These are phyloP conservation scores for Raphanus hybrid DNA, from an alignment of 441 rosid species.

Conservation along the genomic window DNA sequence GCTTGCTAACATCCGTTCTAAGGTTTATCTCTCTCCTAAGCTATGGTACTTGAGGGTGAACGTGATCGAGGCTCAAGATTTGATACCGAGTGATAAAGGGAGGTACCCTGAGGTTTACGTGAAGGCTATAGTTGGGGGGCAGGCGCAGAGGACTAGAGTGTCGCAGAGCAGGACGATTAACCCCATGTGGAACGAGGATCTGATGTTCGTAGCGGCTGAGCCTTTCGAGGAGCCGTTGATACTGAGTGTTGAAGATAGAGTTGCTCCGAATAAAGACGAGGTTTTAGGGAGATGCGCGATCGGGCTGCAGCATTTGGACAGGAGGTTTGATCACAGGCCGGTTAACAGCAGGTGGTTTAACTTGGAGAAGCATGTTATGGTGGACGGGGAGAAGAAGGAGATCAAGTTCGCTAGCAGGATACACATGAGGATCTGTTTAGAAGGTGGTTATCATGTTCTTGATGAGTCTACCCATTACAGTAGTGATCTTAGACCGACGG, in stretches of 20 bases:
- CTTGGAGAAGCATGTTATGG: constrained; percentile 75
- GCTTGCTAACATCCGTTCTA: constrained; percentile 84
- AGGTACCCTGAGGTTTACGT: constrained; percentile 87
- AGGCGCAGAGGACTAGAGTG: constrained; percentile 66
- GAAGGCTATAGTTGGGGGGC: constrained; percentile 72
- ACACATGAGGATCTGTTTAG: constrained; percentile 89
- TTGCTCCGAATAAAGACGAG: constrained; percentile 94
- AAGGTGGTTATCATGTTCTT: constrained; percentile 95
- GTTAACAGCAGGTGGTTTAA: constrained; percentile 80
- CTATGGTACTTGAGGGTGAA: constrained; percentile 96
- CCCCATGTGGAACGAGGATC: constrained; percentile 96
- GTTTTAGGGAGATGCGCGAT: constrained; percentile 70
- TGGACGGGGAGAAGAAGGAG: constrained; percentile 87
- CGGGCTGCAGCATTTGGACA: constrained; percentile 60
- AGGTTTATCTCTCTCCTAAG: constrained; percentile 95
- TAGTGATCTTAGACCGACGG: constrained; percentile 94
- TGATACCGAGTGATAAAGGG: constrained; percentile 68
- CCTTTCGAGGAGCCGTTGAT: constrained; percentile 88
- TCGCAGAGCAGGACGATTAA: constrained; percentile 67
- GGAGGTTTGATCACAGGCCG: constrained; percentile 80
- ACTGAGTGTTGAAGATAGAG: constrained; percentile 84
- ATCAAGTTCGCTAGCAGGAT: constrained; percentile 83
- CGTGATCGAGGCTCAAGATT: constrained; percentile 95
- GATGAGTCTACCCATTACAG: constrained; percentile 97
- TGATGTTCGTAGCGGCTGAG: constrained; percentile 96